Evolutionary conservation across 116 monocot species (phyloP), one percentile per base, ranked within the genome.

Genomic region (Dioscorea cayenensis): DNA sequence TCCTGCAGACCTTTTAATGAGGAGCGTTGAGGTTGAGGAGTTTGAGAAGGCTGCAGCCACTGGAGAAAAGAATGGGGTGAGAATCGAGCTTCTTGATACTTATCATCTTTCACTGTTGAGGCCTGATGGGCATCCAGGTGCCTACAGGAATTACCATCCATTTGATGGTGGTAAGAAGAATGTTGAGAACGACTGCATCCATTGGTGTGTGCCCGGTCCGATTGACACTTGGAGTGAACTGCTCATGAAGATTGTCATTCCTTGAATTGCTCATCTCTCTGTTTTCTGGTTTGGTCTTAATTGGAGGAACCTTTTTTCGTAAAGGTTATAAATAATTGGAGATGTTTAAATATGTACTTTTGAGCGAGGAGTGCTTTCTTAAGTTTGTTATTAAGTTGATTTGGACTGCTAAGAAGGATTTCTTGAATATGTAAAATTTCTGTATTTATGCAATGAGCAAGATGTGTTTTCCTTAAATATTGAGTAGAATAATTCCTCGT

Each of bases 101-200:
- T 63, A 21, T 12, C 63, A 63, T 63, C 63, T 63, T 63, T 63
- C 63, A 23, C 3, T 63, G 63, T 60, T 13, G 21, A 60, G 36
- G 14, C 63, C 63, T 63, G 63, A 63, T 63, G 63, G 23, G 9
- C 63, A 63, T 12, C 63, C 63, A 63, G 63, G 63, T 63, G 23
- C 63, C 7, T 63, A 63, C 21, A 5, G 25, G 23, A 11, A 23
- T 22, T 25, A 11, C 25, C 25, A 63, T 25, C 63, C 63, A 12
- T 63, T 63, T 11, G 63, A 20, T 12, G 23, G 23, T 38, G 38
- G 9, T 23, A 23, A 25, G 22, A 63, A 63, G 63, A 25, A 58
- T 18, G 58, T 58, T 58, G 19, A 58, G 1, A 58, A 58, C 16
- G 58, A 58, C 16, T 58, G 58, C 58, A 18, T n/a, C 58, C 58